Evolutionary conservation across 2,329 filamentous ascomycete species (phyloP).

Genomic region (Rutstroemia sydowiana): DNA sequence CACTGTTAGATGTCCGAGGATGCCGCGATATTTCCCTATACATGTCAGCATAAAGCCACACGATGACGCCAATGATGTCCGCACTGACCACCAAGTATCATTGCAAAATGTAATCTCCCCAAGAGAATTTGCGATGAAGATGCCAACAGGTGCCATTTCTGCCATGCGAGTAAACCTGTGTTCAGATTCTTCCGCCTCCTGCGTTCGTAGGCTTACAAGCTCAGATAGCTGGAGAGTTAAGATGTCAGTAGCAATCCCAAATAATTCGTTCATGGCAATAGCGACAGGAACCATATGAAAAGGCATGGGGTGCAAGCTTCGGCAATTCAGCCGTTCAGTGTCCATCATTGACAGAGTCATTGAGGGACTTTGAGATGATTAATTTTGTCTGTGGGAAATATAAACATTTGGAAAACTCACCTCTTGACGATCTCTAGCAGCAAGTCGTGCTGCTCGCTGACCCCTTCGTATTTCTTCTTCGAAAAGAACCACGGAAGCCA

Average conservation of each 20-base stretch:
- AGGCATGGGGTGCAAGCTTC: too few species aligned
- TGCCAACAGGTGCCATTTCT: conserved; percentile 38
- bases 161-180: conserved; percentile 61
- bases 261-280: too few species aligned
- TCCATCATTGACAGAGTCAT: background rate
- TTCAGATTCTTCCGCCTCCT: conserved; percentile 60
- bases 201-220: conserved; percentile 59
- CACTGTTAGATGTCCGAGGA: conserved; percentile 48
- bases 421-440: conserved; percentile 69
- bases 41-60: conserved; percentile 28
- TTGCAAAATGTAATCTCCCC: conserved; percentile 75
- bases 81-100: conserved; percentile 53
- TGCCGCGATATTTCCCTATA: conserved; percentile 56
- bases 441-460: conserved; percentile 64
- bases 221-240: conserved; percentile 47
- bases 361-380: background rate
- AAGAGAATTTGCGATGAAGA: conserved; percentile 71
- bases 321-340: too few species aligned
- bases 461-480: conserved; percentile 75
- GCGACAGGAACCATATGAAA: too few species aligned
- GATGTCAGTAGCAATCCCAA: background rate
- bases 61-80: background rate
- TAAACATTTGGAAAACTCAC: conserved; percentile 33
- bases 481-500: conserved; percentile 75
- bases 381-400: too few species aligned